Conservation (phyloP, 2,329 filamentous ascomycete genomes). For the Cryphonectria naterciae region DNA sequence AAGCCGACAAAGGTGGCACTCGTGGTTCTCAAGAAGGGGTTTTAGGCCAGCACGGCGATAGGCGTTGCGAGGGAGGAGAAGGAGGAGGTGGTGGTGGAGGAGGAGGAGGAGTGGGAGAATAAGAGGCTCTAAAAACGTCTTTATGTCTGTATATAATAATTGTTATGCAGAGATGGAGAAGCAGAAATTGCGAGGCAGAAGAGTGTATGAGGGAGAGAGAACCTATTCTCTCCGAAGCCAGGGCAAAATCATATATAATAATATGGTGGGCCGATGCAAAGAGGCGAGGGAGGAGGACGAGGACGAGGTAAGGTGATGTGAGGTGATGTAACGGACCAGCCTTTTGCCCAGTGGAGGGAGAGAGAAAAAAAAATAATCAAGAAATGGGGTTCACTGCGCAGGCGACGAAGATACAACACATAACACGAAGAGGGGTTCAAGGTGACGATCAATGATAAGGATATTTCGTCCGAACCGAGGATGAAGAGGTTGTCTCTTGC, state of each 20-base stretch:
- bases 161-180: background rate
- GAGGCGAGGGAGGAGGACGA: background rate
- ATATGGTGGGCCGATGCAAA: background rate
- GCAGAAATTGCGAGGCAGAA: background rate
- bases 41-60: background rate
- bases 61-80: too few species aligned
- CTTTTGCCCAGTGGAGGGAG: background rate
- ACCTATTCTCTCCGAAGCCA: background rate
- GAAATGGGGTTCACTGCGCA: background rate
- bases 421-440: background rate
- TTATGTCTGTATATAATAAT: background rate
- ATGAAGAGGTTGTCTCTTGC: background rate
- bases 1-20: constrained; percentile 5
- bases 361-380: background rate
- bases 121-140: background rate
- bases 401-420: background rate
- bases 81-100: background rate
- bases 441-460: background rate
- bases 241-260: background rate
- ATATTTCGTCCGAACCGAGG: background rate
- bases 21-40: background rate
- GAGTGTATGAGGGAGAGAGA: background rate
- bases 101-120: background rate
- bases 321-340: background rate
- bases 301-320: background rate